Evolutionary conservation across 176 grass and related monocot genomes (phyloP), one percentile per base, ranked within the genome.

Genomic region (Raddia guianensis): DNA sequence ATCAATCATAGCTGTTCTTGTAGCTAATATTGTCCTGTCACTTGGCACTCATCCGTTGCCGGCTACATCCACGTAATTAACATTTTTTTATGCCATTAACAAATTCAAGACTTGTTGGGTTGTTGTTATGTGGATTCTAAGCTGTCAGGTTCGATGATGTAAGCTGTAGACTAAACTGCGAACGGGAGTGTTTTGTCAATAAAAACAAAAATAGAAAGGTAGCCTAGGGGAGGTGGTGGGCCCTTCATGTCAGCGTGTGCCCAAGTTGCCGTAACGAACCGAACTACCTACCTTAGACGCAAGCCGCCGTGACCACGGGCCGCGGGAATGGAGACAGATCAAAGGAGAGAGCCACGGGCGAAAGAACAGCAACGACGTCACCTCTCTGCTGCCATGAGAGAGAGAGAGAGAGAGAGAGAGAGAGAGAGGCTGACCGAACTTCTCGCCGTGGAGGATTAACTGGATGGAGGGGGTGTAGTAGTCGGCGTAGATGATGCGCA

Each of bases 401-500:
- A 40, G 9, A 34, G 11, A 53, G 63, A 15, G 34, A 5, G 27
- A 27, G 0, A 42, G 13, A 51, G 1, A 10, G 14, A 0, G 74
- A 59, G 12, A 0, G 14, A 5, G 9, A 49, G 70, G 61, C 89
- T 98, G 4, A 98, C 95, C 95, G 55, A 78, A 98, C 66, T 94
- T 92, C 80, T 87, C 72, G 44, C 90, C 81, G 78, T 91, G 85
- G 43, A 92, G 88, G 12, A 92, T 58, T 81, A 98, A 98, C 62
- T 91, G 92, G 64, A 94, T 79, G 49, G 89, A 66, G 0, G 95
- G 90, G 3, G 86, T 94, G 77, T 93, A 98, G 80, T 91, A 98
- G 79, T 98, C 92, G 14, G 83, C 95, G 77, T 98, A 98, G 12
- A 92, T 81, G 75, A 98, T 91, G 78, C 95, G 93, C 6, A 89